Evolutionary conservation across 495 filamentous ascomycete species (phyloP).

Genomic region (Alectoria sarmentosa): DNA sequence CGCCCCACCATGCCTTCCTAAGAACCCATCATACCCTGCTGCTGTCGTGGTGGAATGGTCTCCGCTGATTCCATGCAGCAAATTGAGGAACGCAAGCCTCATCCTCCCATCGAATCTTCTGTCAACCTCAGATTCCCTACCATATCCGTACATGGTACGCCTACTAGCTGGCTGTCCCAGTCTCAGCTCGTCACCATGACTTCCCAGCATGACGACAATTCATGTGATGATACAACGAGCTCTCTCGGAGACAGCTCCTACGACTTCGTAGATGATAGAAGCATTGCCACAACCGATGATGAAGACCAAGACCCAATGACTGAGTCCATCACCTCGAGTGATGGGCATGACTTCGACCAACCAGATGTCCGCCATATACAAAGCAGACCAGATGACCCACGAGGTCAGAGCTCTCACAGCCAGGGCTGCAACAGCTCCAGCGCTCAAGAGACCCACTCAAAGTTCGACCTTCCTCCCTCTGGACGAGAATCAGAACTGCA

Average conservation of each 20-base stretch:
- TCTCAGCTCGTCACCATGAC: constrained; percentile 27
- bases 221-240: constrained; percentile 26
- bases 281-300: constrained; percentile 26
- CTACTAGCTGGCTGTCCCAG: constrained; percentile 25
- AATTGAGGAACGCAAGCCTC: constrained; percentile 16
- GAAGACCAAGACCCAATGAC: constrained; percentile 23
- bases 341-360: constrained; percentile 15
- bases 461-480: neutral
- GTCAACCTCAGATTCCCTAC: constrained; percentile 24
- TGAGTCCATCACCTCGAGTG: constrained; percentile 22
- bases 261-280: constrained; percentile 44
- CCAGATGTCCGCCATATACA: constrained; percentile 3
- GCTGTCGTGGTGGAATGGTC: constrained; percentile 3
- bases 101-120: neutral
- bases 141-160: constrained; percentile 23
- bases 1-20: constrained; percentile 9
- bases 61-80: constrained; percentile 24
- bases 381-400: neutral
- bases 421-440: neutral
- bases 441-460: neutral
- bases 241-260: constrained; percentile 51
- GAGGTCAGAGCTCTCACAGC: neutral
- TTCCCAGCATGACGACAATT: constrained; percentile 23
- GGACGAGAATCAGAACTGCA: constrained; percentile 1
- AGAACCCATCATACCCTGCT: constrained; percentile 1